Conservation (phyloP, 331 rosid genomes). For the Stylosanthes scabra region DNA sequence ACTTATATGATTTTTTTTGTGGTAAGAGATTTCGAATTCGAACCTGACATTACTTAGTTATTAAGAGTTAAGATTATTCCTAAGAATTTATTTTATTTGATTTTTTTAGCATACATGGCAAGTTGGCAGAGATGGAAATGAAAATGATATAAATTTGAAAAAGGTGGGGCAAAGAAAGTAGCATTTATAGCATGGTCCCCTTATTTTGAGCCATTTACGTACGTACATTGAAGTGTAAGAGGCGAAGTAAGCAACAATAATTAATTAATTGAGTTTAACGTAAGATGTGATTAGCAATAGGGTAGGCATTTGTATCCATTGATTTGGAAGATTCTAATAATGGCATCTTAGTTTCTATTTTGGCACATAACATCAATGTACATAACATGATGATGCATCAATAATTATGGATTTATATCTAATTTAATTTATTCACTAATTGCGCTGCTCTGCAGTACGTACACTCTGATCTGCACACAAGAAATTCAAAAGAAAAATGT, state of each 20-base stretch:
- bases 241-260: not conserved
- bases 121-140: not conserved
- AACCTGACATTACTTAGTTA: too few relatives aligned
- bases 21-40: too few relatives aligned
- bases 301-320: not conserved
- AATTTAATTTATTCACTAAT: constrained; percentile 3
- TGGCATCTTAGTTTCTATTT: not conserved
- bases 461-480: not conserved
- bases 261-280: not conserved
- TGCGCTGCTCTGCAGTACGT: not conserved
- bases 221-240: not conserved
- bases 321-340: constrained; percentile 1
- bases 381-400: too few relatives aligned
- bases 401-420: not conserved
- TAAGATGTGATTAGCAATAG: not conserved
- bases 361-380: not conserved
- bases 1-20: too few relatives aligned
- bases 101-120: not conserved
- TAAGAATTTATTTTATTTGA: not conserved
- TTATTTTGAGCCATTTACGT: not conserved
- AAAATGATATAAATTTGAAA: not conserved
- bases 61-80: too few relatives aligned
- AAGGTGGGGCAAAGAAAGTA: not conserved
- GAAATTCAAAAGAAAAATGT: not conserved
- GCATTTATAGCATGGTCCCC: not conserved